These are phyloP conservation scores for Trichosporon coremiiforme DNA, from an alignment of 1,284 basidiomycete species.

Conservation along the genomic window DNA sequence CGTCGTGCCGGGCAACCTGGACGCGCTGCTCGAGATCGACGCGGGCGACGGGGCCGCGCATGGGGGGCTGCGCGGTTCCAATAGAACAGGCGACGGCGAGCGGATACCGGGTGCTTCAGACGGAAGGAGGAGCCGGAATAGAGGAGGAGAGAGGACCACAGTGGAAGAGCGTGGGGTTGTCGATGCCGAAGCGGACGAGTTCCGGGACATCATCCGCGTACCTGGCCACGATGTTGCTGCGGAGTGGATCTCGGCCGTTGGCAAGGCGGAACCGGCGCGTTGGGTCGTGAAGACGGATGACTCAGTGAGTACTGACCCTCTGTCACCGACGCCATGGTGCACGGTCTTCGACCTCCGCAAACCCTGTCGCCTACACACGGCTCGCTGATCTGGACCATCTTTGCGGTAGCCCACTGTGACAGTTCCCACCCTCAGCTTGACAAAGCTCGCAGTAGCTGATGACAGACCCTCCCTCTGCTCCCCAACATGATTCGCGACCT, in stretches of 20 bases:
- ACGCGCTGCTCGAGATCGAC: background rate
- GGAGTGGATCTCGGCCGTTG: conserved; percentile 44
- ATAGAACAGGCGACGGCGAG: background rate
- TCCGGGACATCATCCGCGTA: conserved; percentile 35
- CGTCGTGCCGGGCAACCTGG: conserved; percentile 30
- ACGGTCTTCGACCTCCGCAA: background rate
- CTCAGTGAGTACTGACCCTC: background rate
- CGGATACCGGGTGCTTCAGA: background rate
- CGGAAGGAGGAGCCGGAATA: background rate
- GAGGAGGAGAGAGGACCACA: conserved; percentile 23
- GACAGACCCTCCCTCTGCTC: conserved; percentile 35
- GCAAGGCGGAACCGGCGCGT: conserved; percentile 23
- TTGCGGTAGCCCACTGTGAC: too few relatives aligned
- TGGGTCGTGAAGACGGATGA: conserved; percentile 28
- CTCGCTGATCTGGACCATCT: too few relatives aligned
- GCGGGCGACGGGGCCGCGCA: background rate
- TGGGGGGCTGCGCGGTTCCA: background rate
- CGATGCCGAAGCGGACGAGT: conserved; percentile 28
- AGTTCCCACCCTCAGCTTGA: too few relatives aligned
- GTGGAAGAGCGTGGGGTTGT: conserved; percentile 31
- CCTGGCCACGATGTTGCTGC: conserved; percentile 24
- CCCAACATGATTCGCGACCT: conserved; percentile 37
- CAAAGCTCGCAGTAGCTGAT: background rate
- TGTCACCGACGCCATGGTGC: background rate
- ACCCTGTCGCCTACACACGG: too few relatives aligned